phyloP scores from a whole-genome alignment of 176 grass and related monocot species.

The Pharus latifolius region DNA sequence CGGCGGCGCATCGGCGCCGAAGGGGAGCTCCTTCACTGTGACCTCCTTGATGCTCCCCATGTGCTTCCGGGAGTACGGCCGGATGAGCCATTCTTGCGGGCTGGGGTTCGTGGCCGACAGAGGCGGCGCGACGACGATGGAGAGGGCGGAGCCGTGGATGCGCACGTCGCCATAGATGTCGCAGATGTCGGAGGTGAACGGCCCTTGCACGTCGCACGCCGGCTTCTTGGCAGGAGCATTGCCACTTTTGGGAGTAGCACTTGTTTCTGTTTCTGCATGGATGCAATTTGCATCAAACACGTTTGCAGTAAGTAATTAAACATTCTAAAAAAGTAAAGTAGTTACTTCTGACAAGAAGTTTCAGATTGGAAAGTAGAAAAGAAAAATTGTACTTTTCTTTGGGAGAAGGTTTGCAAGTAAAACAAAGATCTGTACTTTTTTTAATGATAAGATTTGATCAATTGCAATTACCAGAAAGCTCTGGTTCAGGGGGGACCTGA shows the following conservation, averaged over 20 bases:
- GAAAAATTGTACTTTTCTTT: not conserved
- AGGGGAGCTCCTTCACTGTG: slow-evolving; percentile 36
- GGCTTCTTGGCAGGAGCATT: slow-evolving; percentile 34
- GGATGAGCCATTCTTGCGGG: slow-evolving; percentile 49
- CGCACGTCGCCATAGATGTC: slow-evolving; percentile 46
- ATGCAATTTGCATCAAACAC: slow-evolving; percentile 1
- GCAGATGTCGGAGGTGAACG: slow-evolving; percentile 47
- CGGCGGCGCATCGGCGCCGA: slow-evolving; percentile 4
- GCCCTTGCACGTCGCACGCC: slow-evolving; percentile 58
- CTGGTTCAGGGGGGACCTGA: not conserved
- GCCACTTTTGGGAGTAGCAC: no score
- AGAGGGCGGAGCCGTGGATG: slow-evolving; percentile 26
- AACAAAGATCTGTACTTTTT: not conserved
- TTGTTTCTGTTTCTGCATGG: slow-evolving; percentile 46
- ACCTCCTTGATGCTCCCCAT: slow-evolving; percentile 36
- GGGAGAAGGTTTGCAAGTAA: not conserved
- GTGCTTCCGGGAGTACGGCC: slow-evolving; percentile 60
- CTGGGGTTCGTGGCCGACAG: slow-evolving; percentile 34
- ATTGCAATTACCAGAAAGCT: slow-evolving; percentile 6
- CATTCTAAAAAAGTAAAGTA: not conserved
- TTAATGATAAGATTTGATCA: not conserved
- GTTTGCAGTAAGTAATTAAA: not conserved
- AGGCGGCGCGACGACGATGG: slow-evolving; percentile 37
- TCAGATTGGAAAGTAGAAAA: not conserved
- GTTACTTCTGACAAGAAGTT: not conserved